Evolutionary conservation across 1,284 basidiomycete genomes (phyloP).

Genomic region (Taiwanofungus camphoratus): DNA sequence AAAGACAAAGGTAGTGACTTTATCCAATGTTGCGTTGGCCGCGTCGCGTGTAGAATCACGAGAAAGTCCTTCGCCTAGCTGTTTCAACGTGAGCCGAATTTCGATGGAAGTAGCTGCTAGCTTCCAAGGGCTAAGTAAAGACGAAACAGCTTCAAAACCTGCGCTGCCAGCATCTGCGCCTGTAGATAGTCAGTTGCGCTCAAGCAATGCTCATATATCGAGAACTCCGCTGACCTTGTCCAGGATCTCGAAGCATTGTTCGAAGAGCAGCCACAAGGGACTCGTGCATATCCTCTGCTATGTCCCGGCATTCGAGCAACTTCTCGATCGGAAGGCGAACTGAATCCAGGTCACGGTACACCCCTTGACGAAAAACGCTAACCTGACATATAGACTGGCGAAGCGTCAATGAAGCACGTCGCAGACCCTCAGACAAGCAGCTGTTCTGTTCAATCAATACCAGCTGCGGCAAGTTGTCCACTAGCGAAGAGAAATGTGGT

Average conservation of each 20-base stretch:
- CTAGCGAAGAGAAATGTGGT: constrained; percentile 56
- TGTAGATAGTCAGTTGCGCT: constrained; percentile 5
- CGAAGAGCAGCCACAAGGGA: constrained; percentile 61
- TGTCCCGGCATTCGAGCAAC: constrained; percentile 44
- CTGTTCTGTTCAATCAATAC: constrained; percentile 63
- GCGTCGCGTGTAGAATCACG: constrained; percentile 46
- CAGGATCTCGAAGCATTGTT: constrained; percentile 55
- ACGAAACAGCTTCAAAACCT: constrained; percentile 56
- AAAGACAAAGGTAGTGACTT: constrained; percentile 59
- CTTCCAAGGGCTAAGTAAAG: constrained; percentile 74
- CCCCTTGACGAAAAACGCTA: constrained; percentile 60
- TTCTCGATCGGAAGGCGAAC: constrained; percentile 64
- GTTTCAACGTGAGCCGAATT: constrained; percentile 66
- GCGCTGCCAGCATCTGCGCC: constrained; percentile 41
- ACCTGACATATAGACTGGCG: constrained; percentile 54
- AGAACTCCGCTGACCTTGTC: constrained; percentile 11
- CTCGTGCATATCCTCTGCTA: constrained; percentile 49
- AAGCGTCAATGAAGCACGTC: constrained; percentile 42
- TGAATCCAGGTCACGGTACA: constrained; percentile 65
- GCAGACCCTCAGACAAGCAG: constrained; percentile 42
- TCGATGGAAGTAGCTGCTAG: constrained; percentile 74
- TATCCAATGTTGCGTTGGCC: constrained; percentile 54
- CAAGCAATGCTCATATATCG: background rate
- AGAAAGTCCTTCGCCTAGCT: constrained; percentile 59
- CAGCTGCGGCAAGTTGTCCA: constrained; percentile 57